These are phyloP conservation scores for Scytalidium lignicola DNA, from an alignment of 2,329 filamentous ascomycete genomes.

Conservation along the genomic window DNA sequence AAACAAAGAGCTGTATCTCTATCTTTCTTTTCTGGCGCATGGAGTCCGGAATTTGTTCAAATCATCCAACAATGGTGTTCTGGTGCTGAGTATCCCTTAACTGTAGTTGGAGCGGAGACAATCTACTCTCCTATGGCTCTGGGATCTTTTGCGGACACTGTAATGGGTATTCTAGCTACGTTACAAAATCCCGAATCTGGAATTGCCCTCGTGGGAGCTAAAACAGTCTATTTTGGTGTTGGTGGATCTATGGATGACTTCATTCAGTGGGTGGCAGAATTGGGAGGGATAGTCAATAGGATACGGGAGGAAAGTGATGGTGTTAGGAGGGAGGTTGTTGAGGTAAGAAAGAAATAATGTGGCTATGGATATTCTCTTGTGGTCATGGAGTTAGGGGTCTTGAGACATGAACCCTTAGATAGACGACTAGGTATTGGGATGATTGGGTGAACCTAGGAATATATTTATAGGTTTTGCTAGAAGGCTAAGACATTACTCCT, in stretches of 20 bases:
- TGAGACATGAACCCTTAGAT: too few relatives aligned
- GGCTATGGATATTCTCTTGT: not conserved
- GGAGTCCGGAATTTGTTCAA: slow-evolving; percentile 60
- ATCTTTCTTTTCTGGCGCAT: slow-evolving; percentile 69
- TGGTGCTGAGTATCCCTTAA: slow-evolving; percentile 25
- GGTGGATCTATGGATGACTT: slow-evolving; percentile 79
- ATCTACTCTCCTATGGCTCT: slow-evolving; percentile 76
- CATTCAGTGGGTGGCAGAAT: slow-evolving; percentile 43
- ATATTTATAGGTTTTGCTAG: too few relatives aligned
- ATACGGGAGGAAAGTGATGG: slow-evolving; percentile 56
- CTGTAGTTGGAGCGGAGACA: slow-evolving; percentile 72
- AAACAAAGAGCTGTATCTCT: slow-evolving; percentile 46
- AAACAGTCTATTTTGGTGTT: slow-evolving; percentile 79
- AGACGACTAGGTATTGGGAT: too few relatives aligned
- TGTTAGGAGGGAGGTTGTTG: slow-evolving; percentile 56
- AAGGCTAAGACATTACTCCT: too few relatives aligned
- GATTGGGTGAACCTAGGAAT: too few relatives aligned
- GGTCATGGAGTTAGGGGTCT: not conserved
- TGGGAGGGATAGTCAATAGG: slow-evolving; percentile 43
- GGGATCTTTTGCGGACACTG: slow-evolving; percentile 60
- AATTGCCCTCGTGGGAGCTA: slow-evolving; percentile 66
- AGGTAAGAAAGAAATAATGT: slow-evolving; percentile 13
- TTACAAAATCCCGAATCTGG: not conserved
- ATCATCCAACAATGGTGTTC: slow-evolving; percentile 37
- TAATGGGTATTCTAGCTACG: slow-evolving; percentile 51